Evolutionary conservation across 768 basidiomycete genomes (phyloP).

Genomic region (Postia placenta): DNA sequence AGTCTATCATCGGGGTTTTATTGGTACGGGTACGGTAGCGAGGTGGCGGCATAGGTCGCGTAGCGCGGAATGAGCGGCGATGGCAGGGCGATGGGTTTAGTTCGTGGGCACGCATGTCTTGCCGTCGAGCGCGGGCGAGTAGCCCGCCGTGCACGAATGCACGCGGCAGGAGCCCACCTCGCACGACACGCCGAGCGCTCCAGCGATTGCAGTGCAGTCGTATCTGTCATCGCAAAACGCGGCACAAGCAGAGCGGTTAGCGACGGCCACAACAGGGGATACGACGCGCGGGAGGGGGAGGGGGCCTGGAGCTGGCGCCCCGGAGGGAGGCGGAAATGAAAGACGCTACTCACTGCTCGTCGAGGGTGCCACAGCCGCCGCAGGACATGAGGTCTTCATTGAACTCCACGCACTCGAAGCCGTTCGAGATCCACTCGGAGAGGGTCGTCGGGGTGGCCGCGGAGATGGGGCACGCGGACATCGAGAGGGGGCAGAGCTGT

Average conservation of each 20-base stretch:
- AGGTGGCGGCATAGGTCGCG: too few species aligned
- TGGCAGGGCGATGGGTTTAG: not conserved
- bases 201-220: conserved; percentile 22
- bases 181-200: conserved; percentile 23
- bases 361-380: conserved; percentile 24
- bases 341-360: conserved; percentile 15
- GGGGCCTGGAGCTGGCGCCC: too few species aligned
- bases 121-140: conserved; percentile 10
- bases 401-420: conserved; percentile 26
- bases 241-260: not conserved
- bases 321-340: not conserved
- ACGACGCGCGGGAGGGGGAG: not conserved
- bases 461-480: conserved; percentile 19
- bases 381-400: conserved; percentile 23
- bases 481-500: conserved; percentile 17
- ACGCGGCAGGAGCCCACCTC: conserved; percentile 20
- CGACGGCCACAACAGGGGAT: not conserved
- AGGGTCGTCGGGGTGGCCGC: conserved; percentile 9
- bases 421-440: conserved; percentile 15
- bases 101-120: conserved; percentile 13
- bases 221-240: conserved; percentile 11
- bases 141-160: conserved; percentile 22
- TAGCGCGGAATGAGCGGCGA: not conserved
- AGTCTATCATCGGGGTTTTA: not conserved
- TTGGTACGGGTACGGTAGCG: too few species aligned